These are phyloP conservation scores for Nicotiana undulata DNA, from an alignment of 257 asterid genomes.

Conservation along the genomic window DNA sequence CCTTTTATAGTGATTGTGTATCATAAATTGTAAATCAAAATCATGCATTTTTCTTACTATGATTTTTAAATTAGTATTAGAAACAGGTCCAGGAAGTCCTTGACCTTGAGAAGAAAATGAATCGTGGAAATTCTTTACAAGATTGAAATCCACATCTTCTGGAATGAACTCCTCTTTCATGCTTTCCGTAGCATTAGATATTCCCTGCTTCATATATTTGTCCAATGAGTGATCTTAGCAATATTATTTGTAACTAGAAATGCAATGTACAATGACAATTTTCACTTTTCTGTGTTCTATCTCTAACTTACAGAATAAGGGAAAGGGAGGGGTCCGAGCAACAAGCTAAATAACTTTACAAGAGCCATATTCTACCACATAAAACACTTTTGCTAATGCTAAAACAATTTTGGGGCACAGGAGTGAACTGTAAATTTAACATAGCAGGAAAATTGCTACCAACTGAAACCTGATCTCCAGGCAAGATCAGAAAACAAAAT, in stretches of 20 bases:
- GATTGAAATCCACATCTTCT: constrained; percentile 84
- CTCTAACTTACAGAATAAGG: background rate
- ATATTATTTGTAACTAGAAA: background rate
- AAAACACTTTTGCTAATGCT: background rate
- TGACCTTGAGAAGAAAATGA: constrained; percentile 91
- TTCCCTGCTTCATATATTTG: constrained; percentile 44
- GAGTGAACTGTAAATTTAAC: background rate
- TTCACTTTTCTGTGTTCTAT: background rate
- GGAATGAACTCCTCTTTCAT: constrained; percentile 67
- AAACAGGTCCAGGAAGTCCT: constrained; percentile 39
- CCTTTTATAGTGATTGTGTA: background rate
- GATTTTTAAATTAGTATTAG: background rate
- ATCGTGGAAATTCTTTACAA: constrained; percentile 70
- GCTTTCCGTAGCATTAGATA: constrained; percentile 41
- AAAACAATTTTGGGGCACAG: background rate
- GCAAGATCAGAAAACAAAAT: background rate
- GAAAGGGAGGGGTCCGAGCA: background rate
- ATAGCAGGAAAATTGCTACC: background rate
- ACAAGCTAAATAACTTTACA: background rate
- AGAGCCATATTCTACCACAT: background rate
- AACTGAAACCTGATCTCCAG: background rate
- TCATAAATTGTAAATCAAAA: too few species aligned
- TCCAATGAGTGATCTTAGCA: background rate
- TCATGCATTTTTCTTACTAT: background rate
- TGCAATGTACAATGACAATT: background rate